Evolutionary conservation across 768 basidiomycete species (phyloP), one percentile per base, ranked within the genome.

Genomic region (Auricularia sp.): DNA sequence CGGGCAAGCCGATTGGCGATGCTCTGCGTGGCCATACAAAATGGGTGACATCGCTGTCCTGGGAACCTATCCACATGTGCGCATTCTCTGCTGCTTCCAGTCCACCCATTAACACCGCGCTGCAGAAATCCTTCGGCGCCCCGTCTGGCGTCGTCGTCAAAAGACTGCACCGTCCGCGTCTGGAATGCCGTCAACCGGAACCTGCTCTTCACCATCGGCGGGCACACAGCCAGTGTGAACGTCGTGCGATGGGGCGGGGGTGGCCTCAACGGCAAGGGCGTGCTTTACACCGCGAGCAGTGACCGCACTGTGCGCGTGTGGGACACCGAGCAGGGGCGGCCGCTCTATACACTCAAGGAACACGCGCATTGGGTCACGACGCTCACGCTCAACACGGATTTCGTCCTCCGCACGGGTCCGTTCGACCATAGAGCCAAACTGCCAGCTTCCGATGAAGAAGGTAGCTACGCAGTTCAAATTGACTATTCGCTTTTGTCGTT

Each of bases 361-460:
- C 96, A 99, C 70, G 97, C 94, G 0, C 97, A 99, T 71, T 98
- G 95, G 96, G 97, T 99, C 7, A 99, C 95, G 21, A 98, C 95
- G 0, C 84, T 99, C 54, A 87, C 97, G 3, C 81, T 98, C 64
- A 96, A 94, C 75, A 95, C 95, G 10, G 96, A 99, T 73, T 97
- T 95, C 71, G 85, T 96, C 34, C 81, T 97, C 3, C 87, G 95
- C 29, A 98, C 96, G 0, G 96, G 96, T 0, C 94, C 96, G 0
- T 98, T 90, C 70, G 94, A 98, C 73, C 92, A 97, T 69, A 89
- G 82, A 1, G 85, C 83, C 54, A 94, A 90, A 75, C 82, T 81
- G 64, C 90, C 94, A 0, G 76, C 82, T 6, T 88, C 88, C 5
- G 90, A 96, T 64, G 87, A 85, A 73, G 89, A 97, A 78, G 94